A percentile compares a stretch with the other conserved stretches of the same genome.
Evolutionary conservation across 208 protist species (phyloP).

Genomic region (Wallacemonas collosoma): DNA sequence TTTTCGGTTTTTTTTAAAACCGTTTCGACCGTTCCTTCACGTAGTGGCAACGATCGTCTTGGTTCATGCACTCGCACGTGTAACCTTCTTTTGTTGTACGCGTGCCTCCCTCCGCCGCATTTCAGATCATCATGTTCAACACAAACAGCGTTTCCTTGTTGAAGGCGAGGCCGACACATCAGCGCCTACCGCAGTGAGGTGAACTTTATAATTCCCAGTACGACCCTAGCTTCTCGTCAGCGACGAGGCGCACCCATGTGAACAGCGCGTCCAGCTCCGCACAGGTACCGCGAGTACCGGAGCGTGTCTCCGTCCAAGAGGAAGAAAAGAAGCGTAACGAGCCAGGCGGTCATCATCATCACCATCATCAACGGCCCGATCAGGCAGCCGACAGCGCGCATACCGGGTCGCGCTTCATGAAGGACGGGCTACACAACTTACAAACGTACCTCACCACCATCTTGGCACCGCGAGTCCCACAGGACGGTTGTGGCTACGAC

Average conservation of each 20-base stretch:
- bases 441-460: constrained; percentile 27
- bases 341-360: not conserved
- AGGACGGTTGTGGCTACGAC: not conserved
- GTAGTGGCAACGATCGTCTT: not conserved
- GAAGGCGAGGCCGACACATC: not conserved
- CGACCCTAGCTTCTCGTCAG: not conserved
- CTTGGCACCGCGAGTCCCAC: not conserved
- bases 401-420: constrained; percentile 4
- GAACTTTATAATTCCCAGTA: not conserved
- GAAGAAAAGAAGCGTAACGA: not conserved
- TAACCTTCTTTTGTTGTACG: not conserved
- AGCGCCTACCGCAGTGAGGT: not conserved
- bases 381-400: not conserved
- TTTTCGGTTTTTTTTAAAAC: not conserved
- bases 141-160: constrained; percentile 1
- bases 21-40: not conserved
- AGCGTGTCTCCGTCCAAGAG: not conserved
- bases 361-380: not conserved
- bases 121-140: constrained; percentile 2
- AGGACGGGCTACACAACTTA: constrained; percentile 17
- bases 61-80: not conserved
- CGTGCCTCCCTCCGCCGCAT: not conserved
- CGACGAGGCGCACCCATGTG: not conserved
- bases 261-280: not conserved
- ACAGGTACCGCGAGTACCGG: not conserved